Evolutionary conservation across 2,329 filamentous ascomycete genomes (phyloP).

Genomic region (Colletotrichum sp.): DNA sequence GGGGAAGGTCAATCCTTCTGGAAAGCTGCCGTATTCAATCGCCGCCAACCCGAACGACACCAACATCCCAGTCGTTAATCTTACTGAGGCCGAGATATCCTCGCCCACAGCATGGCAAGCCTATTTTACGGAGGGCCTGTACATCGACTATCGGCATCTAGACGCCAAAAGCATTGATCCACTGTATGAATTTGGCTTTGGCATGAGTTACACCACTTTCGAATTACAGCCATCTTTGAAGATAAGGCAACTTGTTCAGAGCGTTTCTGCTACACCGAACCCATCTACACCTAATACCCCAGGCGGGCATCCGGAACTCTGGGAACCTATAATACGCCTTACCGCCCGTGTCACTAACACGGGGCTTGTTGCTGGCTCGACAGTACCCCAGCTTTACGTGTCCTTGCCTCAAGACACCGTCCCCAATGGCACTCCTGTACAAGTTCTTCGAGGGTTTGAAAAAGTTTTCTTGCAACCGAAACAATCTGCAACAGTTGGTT

Average conservation of each 20-base stretch:
- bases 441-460: slow-evolving; percentile 69
- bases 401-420: slow-evolving; percentile 35
- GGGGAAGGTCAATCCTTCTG: slow-evolving; percentile 53
- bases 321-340: slow-evolving; percentile 51
- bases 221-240: slow-evolving; percentile 49
- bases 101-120: slow-evolving; percentile 58
- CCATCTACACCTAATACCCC: slow-evolving; percentile 41
- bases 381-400: slow-evolving; percentile 68
- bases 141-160: slow-evolving; percentile 62
- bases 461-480: slow-evolving; percentile 60
- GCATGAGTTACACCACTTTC: slow-evolving; percentile 72
- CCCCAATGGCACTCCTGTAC: slow-evolving; percentile 45
- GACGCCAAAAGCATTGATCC: slow-evolving; percentile 52
- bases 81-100: slow-evolving; percentile 63
- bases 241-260: slow-evolving; percentile 34
- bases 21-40: slow-evolving; percentile 59
- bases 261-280: slow-evolving; percentile 41
- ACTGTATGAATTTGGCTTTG: slow-evolving; percentile 68
- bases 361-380: slow-evolving; percentile 64
- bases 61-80: slow-evolving; percentile 46
- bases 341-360: slow-evolving; percentile 70
- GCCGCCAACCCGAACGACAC: slow-evolving; percentile 52
- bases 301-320: slow-evolving; percentile 52
- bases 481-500: slow-evolving; percentile 50
- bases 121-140: slow-evolving; percentile 56